Conservation (phyloP, 805 yeast species). For the Cyberlindnera japonica region DNA sequence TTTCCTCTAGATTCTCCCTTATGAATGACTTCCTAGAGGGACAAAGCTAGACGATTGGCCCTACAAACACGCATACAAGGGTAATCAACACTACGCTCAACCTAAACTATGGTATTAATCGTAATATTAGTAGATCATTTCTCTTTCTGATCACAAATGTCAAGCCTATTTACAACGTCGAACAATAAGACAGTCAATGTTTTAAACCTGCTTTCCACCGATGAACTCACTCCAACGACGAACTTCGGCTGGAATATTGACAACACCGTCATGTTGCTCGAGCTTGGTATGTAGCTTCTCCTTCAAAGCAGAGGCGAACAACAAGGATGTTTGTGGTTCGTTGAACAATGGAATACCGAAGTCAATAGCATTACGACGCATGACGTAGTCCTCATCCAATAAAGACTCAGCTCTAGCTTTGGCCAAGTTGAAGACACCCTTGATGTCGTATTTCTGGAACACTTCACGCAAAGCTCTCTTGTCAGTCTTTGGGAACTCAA, state of each 20-base stretch:
- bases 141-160: too few species aligned
- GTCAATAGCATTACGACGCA: conserved; percentile 99
- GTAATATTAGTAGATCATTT: too few species aligned
- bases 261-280: conserved; percentile 44
- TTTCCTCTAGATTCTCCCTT: too few species aligned
- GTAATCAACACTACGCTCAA: too few species aligned
- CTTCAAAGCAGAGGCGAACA: conserved; percentile 81
- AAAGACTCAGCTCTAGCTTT: conserved; percentile 81
- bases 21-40: too few species aligned
- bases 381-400: conserved; percentile 86
- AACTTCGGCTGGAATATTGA: conserved; percentile 78
- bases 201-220: conserved; percentile 81
- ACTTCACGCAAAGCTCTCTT: conserved; percentile 91
- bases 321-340: conserved; percentile 88
- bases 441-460: conserved; percentile 80
- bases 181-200: conserved; percentile 1
- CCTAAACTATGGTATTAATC: too few species aligned
- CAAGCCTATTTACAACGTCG: too few species aligned
- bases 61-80: too few species aligned
- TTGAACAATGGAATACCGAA: conserved; percentile 95
- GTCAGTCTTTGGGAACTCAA: conserved; percentile 90
- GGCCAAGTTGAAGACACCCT: conserved; percentile 90
- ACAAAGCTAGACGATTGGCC: too few species aligned
- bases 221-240: conserved; percentile 95
- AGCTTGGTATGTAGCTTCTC: conserved; percentile 58